Conservation (phyloP, 2,329 filamentous ascomycete species). For the Verticillium isaacii region DNA sequence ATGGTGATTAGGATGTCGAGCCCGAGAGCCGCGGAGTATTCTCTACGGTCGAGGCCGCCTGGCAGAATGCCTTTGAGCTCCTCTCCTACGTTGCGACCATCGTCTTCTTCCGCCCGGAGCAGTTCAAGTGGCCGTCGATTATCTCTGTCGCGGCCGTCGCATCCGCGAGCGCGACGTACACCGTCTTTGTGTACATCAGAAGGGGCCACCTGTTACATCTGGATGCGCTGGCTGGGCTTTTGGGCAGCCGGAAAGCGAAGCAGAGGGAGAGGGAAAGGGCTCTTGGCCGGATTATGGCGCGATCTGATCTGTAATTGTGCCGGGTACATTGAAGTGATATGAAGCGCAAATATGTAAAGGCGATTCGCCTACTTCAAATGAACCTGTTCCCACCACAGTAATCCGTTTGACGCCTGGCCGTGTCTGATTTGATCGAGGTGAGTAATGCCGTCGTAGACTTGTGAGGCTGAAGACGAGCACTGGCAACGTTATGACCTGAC, state of each 20-base stretch:
- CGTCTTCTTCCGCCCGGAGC: conserved; percentile 54
- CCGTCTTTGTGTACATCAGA: conserved; percentile 40
- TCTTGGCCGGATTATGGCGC: background rate
- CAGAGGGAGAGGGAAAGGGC: background rate
- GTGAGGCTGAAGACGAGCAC: too few relatives aligned
- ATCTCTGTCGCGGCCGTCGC: conserved; percentile 52
- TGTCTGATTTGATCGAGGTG: too few relatives aligned
- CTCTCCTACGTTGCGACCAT: conserved; percentile 63
- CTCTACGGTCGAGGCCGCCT: conserved; percentile 61
- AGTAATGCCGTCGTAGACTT: too few relatives aligned
- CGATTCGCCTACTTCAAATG: too few relatives aligned
- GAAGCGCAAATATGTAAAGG: too few relatives aligned
- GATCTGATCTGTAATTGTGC: background rate
- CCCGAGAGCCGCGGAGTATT: conserved; percentile 59
- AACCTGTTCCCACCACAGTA: too few relatives aligned
- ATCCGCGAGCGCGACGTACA: conserved; percentile 44
- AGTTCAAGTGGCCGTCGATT: conserved; percentile 60
- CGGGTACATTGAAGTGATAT: background rate
- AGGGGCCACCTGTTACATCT: conserved; percentile 1
- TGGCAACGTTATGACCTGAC: too few relatives aligned
- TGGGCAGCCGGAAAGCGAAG: background rate
- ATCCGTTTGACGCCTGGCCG: too few relatives aligned
- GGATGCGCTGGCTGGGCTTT: background rate
- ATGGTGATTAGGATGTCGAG: conserved; percentile 41
- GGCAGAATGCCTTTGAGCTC: conserved; percentile 68